A percentile compares a stretch with the other conserved stretches of the same genome.
Conservation (phyloP, 352 stramenopile species). For the Pythium dissotocum region DNA sequence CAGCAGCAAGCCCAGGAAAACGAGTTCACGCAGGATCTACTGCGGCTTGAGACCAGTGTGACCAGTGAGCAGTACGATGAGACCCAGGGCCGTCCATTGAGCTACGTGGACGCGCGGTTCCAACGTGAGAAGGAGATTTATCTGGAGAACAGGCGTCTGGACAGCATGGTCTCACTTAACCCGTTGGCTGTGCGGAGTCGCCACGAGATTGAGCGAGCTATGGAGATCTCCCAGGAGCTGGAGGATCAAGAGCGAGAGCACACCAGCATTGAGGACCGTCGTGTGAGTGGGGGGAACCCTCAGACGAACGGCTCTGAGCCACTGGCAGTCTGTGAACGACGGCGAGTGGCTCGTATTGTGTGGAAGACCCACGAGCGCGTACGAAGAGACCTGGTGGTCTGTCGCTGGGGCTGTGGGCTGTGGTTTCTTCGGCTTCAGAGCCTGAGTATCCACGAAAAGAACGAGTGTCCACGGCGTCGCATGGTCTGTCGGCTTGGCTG, state of each 20-base stretch:
- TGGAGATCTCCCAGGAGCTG: constrained; percentile 39
- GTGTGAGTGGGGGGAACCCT: constrained; percentile 21
- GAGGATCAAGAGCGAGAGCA: constrained; percentile 58
- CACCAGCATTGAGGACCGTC: constrained; percentile 46
- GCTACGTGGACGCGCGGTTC: constrained; percentile 67
- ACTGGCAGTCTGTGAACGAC: constrained; percentile 36
- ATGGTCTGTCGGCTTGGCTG: constrained; percentile 75
- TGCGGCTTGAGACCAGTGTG: constrained; percentile 50
- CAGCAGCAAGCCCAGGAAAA: constrained; percentile 25
- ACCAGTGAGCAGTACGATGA: constrained; percentile 56
- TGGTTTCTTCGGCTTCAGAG: constrained; percentile 51
- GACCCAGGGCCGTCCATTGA: constrained; percentile 36
- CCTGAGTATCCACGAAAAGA: constrained; percentile 49
- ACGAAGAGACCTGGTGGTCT: constrained; percentile 37
- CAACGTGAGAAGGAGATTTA: constrained; percentile 60
- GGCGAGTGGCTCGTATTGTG: constrained; percentile 60
- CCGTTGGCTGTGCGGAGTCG: constrained; percentile 28
- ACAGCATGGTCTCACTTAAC: constrained; percentile 45
- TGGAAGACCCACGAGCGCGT: constrained; percentile 43
- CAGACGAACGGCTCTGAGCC: constrained; percentile 20
- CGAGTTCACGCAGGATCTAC: constrained; percentile 37
- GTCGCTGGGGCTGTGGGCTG: constrained; percentile 57
- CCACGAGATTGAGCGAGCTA: constrained; percentile 47
- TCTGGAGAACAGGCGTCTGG: constrained; percentile 35
- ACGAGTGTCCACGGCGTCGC: constrained; percentile 57